Percentiles rank a stretch among this genome's conserved stretches.
These are phyloP conservation scores for Kwoniella shivajii DNA, from an alignment of 1,284 basidiomycete genomes.

Conservation along the genomic window DNA sequence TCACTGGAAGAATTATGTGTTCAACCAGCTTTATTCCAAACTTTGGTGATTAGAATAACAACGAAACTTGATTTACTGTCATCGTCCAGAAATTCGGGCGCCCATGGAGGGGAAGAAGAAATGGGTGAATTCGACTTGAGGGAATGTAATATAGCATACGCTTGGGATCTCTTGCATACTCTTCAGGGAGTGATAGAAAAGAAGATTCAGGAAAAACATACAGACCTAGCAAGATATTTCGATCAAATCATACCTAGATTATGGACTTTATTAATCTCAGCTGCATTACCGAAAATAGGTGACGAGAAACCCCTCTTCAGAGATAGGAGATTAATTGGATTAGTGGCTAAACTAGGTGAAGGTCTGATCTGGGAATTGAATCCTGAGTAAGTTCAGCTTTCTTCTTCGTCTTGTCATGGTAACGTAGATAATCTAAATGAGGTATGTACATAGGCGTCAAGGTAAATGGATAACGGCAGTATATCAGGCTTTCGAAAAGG, in stretches of 20 bases:
- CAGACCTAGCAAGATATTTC: slow-evolving; percentile 75
- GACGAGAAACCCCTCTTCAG: slow-evolving; percentile 55
- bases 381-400: slow-evolving; percentile 60
- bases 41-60: slow-evolving; percentile 73
- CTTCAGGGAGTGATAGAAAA: slow-evolving; percentile 64
- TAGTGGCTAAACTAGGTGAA: slow-evolving; percentile 67
- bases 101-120: slow-evolving; percentile 10
- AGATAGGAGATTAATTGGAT: slow-evolving; percentile 67
- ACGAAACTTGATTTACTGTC: slow-evolving; percentile 72
- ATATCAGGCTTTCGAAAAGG: slow-evolving; percentile 66
- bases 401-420: neutral
- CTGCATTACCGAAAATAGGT: slow-evolving; percentile 47
- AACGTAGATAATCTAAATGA: slow-evolving; percentile 14
- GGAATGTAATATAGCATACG: slow-evolving; percentile 72
- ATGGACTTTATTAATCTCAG: slow-evolving; percentile 69
- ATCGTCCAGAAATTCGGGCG: slow-evolving; percentile 11
- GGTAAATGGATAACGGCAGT: slow-evolving; percentile 59
- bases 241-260: slow-evolving; percentile 71
- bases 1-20: slow-evolving; percentile 75
- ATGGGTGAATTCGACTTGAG: slow-evolving; percentile 26
- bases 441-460: slow-evolving; percentile 56
- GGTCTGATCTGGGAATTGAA: slow-evolving; percentile 68
- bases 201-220: slow-evolving; percentile 67
- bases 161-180: slow-evolving; percentile 75
- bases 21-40: slow-evolving; percentile 78